Conservation (phyloP, 306 rosid species). For the Cyamopsis tetragonoloba region DNA sequence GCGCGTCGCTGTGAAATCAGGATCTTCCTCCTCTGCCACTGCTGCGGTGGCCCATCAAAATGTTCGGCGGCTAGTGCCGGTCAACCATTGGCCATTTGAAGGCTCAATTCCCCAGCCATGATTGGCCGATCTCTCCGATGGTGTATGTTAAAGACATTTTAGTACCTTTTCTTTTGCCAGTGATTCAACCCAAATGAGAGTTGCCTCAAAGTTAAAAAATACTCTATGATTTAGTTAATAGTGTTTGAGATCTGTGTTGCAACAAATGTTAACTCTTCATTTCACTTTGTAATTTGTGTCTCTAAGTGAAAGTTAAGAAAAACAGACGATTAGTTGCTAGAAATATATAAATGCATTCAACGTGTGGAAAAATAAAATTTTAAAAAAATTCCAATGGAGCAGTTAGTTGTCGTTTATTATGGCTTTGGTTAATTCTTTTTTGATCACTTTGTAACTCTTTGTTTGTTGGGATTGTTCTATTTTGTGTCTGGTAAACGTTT, state of each 20-base stretch:
- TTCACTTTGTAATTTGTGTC: too few species aligned
- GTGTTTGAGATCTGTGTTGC: neutral
- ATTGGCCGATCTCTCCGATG: too few species aligned
- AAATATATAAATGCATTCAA: neutral
- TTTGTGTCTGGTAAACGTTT: constrained; percentile 1
- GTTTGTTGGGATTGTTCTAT: constrained; percentile 18
- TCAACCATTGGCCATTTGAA: constrained; percentile 42
- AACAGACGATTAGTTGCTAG: constrained; percentile 27
- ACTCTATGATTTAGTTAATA: too few species aligned
- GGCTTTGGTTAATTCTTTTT: neutral
- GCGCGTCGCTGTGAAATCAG: constrained; percentile 43
- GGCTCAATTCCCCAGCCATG: constrained; percentile 6
- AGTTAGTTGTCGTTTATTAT: neutral
- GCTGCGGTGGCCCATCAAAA: too few species aligned
- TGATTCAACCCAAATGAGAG: too few species aligned
- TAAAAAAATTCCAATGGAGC: neutral
- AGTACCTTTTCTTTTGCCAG: too few species aligned
- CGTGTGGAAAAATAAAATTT: neutral
- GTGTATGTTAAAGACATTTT: too few species aligned
- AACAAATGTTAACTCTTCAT: too few species aligned
- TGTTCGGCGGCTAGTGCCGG: constrained; percentile 27
- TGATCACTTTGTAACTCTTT: too few species aligned
- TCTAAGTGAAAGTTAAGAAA: too few species aligned
- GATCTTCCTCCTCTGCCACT: constrained; percentile 33
- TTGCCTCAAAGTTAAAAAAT: too few species aligned